Conservation (phyloP, 2,329 filamentous ascomycete species). For the Fulvia fulva region DNA sequence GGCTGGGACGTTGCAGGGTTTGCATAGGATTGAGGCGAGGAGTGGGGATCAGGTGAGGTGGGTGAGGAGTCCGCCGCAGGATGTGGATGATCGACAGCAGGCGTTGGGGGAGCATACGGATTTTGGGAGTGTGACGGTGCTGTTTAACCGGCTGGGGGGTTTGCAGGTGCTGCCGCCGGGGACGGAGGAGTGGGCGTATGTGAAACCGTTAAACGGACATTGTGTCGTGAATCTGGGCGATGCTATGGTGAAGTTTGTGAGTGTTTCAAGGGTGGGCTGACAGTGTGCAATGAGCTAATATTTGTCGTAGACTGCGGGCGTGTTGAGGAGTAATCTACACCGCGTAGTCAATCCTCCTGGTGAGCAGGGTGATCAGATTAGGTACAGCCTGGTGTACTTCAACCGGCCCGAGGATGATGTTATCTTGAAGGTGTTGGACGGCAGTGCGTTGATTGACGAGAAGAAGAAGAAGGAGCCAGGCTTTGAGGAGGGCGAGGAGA, state of each 20-base stretch:
- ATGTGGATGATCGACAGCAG: background rate
- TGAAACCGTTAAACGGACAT: conserved; percentile 48
- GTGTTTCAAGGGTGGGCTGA: background rate
- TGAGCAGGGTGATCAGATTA: conserved; percentile 40
- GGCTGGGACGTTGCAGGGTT: conserved; percentile 39
- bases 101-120: conserved; percentile 53
- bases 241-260: conserved; percentile 30
- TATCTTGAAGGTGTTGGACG: conserved; percentile 37
- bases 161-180: conserved; percentile 47
- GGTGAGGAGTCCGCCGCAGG: conserved; percentile 26
- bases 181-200: conserved; percentile 47
- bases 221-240: conserved; percentile 49
- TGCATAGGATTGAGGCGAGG: conserved; percentile 43
- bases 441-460: conserved; percentile 29
- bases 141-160: conserved; percentile 55
- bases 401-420: conserved; percentile 49
- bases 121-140: conserved; percentile 53
- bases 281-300: background rate
- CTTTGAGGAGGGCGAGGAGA: conserved; percentile 22
- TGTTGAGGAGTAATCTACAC: conserved; percentile 37
- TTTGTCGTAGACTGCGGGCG: conserved; percentile 30
- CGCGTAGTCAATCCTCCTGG: conserved; percentile 50
- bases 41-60: conserved; percentile 52
- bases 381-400: conserved; percentile 56
- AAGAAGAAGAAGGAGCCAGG: conserved; percentile 20